A percentile compares a stretch with the other conserved stretches of the same genome.
These are phyloP conservation scores for Dactylonectria macrodidyma DNA, from an alignment of 2,329 filamentous ascomycete species.

Conservation along the genomic window DNA sequence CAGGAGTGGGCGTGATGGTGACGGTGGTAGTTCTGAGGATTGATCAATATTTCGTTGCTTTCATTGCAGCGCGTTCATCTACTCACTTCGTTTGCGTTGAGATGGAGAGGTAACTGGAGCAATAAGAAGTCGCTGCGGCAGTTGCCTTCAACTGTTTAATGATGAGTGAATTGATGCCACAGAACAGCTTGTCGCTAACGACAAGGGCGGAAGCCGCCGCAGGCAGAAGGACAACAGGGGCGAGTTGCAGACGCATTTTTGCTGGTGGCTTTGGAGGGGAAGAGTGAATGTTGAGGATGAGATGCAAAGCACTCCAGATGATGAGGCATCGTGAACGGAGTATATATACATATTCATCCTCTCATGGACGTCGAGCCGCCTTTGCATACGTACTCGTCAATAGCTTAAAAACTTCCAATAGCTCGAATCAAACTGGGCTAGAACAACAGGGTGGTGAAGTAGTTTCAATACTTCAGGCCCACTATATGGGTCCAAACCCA, in stretches of 20 bases:
- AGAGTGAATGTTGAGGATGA: conserved; percentile 2
- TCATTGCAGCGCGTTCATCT: too few relatives aligned
- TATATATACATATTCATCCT: neutral
- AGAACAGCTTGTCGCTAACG: neutral
- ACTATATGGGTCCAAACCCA: too few relatives aligned
- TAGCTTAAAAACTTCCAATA: too few relatives aligned
- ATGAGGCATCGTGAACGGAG: neutral
- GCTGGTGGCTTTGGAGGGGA: neutral
- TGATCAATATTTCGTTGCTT: neutral
- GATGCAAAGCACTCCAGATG: too few relatives aligned
- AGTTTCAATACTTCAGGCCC: too few relatives aligned
- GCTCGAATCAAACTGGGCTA: too few relatives aligned
- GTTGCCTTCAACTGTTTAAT: neutral
- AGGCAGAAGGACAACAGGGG: neutral
- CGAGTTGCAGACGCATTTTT: conserved; percentile 10
- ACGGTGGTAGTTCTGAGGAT: neutral
- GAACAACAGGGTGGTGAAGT: too few relatives aligned
- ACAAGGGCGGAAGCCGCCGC: neutral
- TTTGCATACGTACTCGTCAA: neutral
- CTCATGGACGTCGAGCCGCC: neutral
- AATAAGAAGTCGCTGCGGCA: conserved; percentile 2
- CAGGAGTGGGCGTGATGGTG: neutral
- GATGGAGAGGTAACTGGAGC: conserved; percentile 14
- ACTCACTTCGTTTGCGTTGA: neutral
- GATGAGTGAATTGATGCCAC: neutral